Conservation (phyloP, 306 rosid genomes). For the Trichosanthes cucumerina region DNA sequence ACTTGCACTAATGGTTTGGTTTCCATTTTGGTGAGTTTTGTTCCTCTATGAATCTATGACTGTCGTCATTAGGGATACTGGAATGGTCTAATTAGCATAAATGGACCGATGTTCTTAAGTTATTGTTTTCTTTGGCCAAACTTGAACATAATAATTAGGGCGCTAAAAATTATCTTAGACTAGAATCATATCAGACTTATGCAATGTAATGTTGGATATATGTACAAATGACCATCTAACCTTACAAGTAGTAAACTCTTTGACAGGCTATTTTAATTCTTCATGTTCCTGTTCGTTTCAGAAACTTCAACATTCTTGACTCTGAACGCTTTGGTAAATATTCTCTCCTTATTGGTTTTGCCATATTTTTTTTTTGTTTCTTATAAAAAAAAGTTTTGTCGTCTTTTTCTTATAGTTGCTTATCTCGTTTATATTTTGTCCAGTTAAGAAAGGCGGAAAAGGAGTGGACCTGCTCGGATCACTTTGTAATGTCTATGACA, state of each 20-base stretch:
- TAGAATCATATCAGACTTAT: neutral
- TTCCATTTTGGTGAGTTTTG: conserved; percentile 72
- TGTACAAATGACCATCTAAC: neutral
- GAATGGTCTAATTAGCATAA: conserved; percentile 4
- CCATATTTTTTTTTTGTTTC: neutral
- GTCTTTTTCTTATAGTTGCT: conserved; percentile 12
- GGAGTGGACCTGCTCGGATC: conserved; percentile 82
- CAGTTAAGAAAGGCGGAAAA: conserved; percentile 63
- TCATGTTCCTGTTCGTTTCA: conserved; percentile 65
- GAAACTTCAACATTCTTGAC: conserved; percentile 61
- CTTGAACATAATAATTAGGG: neutral
- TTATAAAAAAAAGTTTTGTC: neutral
- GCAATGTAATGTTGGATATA: neutral
- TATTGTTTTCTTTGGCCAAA: neutral
- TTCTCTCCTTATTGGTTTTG: conserved; percentile 6
- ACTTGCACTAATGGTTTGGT: conserved; percentile 85
- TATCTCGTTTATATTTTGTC: conserved; percentile 17
- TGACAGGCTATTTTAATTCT: conserved; percentile 81
- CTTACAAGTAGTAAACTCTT: conserved; percentile 13
- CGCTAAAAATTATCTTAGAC: neutral
- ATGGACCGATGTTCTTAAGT: neutral
- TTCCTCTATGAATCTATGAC: conserved; percentile 5
- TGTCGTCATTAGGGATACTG: neutral
- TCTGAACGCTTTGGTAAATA: conserved; percentile 59
- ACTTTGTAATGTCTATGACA: conserved; percentile 63